Conservation (phyloP, 306 rosid species). For the Parietaria judaica region DNA sequence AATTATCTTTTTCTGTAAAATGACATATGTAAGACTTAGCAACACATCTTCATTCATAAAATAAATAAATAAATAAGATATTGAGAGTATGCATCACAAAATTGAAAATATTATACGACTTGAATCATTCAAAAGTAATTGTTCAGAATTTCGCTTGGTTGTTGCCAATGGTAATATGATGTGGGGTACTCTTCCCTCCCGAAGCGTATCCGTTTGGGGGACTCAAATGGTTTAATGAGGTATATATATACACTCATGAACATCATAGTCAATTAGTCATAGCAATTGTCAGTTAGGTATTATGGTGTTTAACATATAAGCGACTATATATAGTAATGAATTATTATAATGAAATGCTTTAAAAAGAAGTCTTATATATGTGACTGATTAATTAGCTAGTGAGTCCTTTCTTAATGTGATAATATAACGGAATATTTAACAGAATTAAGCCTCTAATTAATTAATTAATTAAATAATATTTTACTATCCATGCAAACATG, state of each 20-base stretch:
- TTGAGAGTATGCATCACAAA: too few relatives aligned
- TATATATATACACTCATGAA: too few relatives aligned
- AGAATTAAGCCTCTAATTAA: slow-evolving; percentile 4
- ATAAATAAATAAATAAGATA: too few relatives aligned
- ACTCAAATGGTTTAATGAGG: too few relatives aligned
- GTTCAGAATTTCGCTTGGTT: too few relatives aligned
- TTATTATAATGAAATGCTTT: slow-evolving; percentile 36
- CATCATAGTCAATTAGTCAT: too few relatives aligned
- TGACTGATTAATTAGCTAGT: slow-evolving; percentile 3
- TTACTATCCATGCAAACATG: background rate
- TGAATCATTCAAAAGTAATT: too few relatives aligned
- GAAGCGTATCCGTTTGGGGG: too few relatives aligned
- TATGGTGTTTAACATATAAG: slow-evolving; percentile 30
- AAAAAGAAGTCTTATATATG: slow-evolving; percentile 33
- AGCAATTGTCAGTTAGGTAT: slow-evolving; percentile 68
- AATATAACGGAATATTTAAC: slow-evolving; percentile 2
- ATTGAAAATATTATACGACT: too few relatives aligned
- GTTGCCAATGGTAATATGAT: too few relatives aligned
- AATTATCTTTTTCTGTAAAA: too few relatives aligned
- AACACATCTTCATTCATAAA: slow-evolving; percentile 39
- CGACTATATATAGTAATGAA: slow-evolving; percentile 18
- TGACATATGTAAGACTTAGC: slow-evolving; percentile 55
- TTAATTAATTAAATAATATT: background rate
- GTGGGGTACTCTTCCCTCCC: too few relatives aligned
- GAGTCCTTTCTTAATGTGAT: background rate